Evolutionary conservation across 2,329 filamentous ascomycete species (phyloP).

Genomic region (Mycogone perniciosa): DNA sequence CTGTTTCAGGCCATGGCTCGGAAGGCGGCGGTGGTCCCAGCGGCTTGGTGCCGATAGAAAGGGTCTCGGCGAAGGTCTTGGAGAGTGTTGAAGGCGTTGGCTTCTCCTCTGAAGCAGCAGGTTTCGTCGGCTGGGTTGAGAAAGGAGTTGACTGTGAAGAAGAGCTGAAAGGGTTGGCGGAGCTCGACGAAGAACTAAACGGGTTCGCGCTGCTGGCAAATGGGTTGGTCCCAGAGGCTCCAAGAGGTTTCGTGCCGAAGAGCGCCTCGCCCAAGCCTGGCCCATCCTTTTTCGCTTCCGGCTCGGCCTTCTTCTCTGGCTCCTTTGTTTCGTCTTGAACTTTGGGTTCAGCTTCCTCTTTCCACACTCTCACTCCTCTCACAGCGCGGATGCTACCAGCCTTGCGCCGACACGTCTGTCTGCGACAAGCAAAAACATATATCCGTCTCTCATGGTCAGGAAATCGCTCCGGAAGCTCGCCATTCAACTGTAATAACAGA

Average conservation of each 20-base stretch:
- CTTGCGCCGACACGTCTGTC: conserved; percentile 73
- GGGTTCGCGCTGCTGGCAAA: conserved; percentile 51
- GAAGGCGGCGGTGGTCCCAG: conserved; percentile 31
- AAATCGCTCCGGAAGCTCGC: conserved; percentile 79
- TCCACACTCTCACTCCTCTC: conserved; percentile 57
- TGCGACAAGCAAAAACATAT: conserved; percentile 78
- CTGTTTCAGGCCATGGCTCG: conserved; percentile 69
- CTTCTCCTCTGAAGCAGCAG: conserved; percentile 21
- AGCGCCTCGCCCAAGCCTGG: conserved; percentile 58
- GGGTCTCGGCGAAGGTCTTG: conserved; percentile 65
- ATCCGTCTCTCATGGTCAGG: conserved; percentile 80
- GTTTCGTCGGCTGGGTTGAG: conserved; percentile 28
- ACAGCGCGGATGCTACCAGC: conserved; percentile 74
- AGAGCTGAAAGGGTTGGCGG: conserved; percentile 27
- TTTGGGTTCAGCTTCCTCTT: conserved; percentile 31
- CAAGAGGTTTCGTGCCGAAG: conserved; percentile 56
- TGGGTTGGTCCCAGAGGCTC: conserved; percentile 44
- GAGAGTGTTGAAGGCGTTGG: conserved; percentile 35
- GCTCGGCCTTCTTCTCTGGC: conserved; percentile 23
- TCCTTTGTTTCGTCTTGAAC: conserved; percentile 27
- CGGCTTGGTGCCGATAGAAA: conserved; percentile 60
- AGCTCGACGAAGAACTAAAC: conserved; percentile 31
- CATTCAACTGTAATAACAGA: conserved; percentile 84
- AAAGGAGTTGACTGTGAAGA: conserved; percentile 22
- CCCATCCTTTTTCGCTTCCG: conserved; percentile 30